A percentile compares a stretch with the other conserved stretches of the same genome.
Conservation (phyloP, 2,329 filamentous ascomycete species). For the Fusarium anguioides region DNA sequence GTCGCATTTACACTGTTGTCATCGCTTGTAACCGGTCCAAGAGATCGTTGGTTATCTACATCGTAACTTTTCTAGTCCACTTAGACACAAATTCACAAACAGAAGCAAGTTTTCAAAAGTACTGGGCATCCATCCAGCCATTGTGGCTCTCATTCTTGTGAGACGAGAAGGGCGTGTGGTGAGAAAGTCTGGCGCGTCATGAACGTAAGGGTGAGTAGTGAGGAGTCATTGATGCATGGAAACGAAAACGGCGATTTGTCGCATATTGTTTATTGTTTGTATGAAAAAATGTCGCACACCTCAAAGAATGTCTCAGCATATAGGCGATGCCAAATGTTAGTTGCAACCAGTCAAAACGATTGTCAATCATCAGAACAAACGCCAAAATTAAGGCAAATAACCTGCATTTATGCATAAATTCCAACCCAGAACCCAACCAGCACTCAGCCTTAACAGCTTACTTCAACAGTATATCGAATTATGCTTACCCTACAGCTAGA, state of each 20-base stretch:
- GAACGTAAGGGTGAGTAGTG: background rate
- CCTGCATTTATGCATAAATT: no score
- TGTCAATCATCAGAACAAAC: no score
- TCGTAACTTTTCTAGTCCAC: background rate
- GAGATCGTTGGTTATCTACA: slow-evolving; percentile 10
- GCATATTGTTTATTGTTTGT: background rate
- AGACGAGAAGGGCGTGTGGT: background rate
- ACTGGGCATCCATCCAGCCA: background rate
- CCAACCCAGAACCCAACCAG: no score
- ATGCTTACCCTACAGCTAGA: background rate
- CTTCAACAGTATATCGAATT: no score
- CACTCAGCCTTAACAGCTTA: no score
- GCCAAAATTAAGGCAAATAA: no score
- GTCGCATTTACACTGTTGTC: slow-evolving; percentile 34
- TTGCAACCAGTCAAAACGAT: no score
- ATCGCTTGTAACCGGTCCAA: slow-evolving; percentile 20
- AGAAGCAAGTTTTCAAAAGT: background rate
- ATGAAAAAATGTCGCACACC: background rate
- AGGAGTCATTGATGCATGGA: background rate
- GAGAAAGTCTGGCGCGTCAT: background rate
- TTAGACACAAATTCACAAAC: background rate
- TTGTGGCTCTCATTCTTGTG: background rate
- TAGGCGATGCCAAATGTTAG: no score
- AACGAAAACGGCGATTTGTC: background rate
- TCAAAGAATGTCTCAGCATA: no score